Conservation (phyloP, 2,329 filamentous ascomycete genomes). For the Ophiostoma sp. region DNA sequence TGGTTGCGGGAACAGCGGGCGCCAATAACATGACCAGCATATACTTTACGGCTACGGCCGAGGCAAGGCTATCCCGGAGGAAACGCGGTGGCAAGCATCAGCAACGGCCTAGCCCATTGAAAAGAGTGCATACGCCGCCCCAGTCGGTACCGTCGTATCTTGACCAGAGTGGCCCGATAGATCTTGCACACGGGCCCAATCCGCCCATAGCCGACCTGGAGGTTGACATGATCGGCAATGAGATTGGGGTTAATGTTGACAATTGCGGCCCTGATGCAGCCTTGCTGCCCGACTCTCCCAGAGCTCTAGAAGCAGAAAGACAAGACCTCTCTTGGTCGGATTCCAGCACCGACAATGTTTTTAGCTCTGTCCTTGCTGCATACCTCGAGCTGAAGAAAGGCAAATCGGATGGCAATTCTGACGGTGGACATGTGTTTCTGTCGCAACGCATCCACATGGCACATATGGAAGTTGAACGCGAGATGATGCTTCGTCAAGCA, state of each 20-base stretch:
- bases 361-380: not conserved
- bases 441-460: constrained; percentile 3
- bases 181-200: not conserved
- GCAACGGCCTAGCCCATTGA: not conserved
- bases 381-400: not conserved
- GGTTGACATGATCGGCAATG: not conserved
- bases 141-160: not conserved
- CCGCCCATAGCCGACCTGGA: constrained; percentile 7
- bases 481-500: not conserved
- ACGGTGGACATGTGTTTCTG: not conserved
- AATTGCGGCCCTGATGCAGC: not conserved
- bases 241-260: not conserved
- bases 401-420: not conserved
- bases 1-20: not conserved
- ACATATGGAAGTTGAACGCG: not conserved
- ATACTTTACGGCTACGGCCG: not conserved
- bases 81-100: not conserved
- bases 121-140: not conserved
- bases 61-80: not conserved
- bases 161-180: not conserved
- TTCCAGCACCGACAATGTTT: not conserved
- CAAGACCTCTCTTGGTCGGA: not conserved
- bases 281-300: not conserved
- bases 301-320: not conserved
- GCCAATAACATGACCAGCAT: not conserved